Conservation (phyloP, 2,329 filamentous ascomycete genomes). For the Phyllosticta capitalensis region DNA sequence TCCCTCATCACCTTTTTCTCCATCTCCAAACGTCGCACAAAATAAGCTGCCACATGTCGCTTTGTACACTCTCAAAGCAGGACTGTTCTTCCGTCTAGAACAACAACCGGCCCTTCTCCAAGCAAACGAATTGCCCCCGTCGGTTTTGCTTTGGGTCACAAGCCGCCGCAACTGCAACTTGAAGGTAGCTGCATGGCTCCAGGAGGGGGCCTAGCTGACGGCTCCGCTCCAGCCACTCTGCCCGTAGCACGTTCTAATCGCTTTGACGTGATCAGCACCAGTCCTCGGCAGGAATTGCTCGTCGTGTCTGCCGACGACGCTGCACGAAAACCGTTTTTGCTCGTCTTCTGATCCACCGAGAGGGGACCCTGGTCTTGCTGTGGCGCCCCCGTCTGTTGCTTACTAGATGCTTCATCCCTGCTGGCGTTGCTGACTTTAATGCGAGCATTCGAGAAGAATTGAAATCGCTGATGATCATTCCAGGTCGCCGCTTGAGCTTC, state of each 20-base stretch:
- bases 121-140: background rate
- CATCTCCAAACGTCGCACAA: background rate
- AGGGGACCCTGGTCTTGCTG: background rate
- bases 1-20: no score
- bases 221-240: background rate
- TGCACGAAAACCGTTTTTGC: background rate
- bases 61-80: background rate
- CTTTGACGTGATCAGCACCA: background rate
- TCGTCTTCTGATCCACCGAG: background rate
- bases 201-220: background rate
- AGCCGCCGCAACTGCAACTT: background rate
- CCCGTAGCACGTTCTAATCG: no score
- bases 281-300: background rate
- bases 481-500: no score
- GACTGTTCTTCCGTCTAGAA: background rate
- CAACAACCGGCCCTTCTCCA: background rate
- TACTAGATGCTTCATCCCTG: no score
- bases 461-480: no score
- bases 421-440: no score
- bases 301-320: background rate
- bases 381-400: no score
- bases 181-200: background rate
- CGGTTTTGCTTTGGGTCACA: background rate
- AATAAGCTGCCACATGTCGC: background rate
- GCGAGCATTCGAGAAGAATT: no score